phyloP scores from a whole-genome alignment of 305 asterid species.

The Fraxinus velutina region DNA sequence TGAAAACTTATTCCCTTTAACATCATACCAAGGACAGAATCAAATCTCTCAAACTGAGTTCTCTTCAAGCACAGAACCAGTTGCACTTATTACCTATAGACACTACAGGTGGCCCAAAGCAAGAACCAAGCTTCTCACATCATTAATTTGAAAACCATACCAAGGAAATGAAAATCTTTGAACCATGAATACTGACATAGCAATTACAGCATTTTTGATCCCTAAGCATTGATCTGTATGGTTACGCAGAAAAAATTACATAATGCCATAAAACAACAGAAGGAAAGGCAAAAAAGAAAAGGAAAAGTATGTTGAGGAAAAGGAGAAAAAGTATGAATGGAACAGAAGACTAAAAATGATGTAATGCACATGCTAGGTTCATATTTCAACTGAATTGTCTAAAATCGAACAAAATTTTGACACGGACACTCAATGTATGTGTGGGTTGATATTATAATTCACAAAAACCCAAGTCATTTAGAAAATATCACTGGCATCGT shows the following conservation, averaged over 20 bases:
- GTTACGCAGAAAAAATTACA: neutral
- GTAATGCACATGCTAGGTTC: neutral
- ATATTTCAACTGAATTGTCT: neutral
- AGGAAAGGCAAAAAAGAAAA: neutral
- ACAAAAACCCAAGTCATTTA: neutral
- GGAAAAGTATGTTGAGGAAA: neutral
- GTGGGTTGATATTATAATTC: slow-evolving; percentile 7
- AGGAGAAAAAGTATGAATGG: neutral
- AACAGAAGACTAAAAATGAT: neutral
- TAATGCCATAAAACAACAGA: neutral
- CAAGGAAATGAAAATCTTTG: neutral
- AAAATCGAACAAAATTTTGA: neutral
- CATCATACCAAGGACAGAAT: neutral
- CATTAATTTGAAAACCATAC: neutral
- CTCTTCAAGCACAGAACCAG: neutral
- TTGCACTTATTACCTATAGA: neutral
- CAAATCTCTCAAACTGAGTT: neutral
- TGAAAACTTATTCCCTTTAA: neutral
- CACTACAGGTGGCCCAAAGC: neutral
- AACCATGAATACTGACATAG: neutral
- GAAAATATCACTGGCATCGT: neutral
- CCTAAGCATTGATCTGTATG: neutral
- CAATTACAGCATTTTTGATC: neutral
- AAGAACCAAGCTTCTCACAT: neutral
- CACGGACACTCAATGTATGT: neutral